A percentile compares a stretch with the other conserved stretches of the same genome.
Evolutionary conservation across 1,284 basidiomycete genomes (phyloP).

Genomic region (Leccinum huronense): DNA sequence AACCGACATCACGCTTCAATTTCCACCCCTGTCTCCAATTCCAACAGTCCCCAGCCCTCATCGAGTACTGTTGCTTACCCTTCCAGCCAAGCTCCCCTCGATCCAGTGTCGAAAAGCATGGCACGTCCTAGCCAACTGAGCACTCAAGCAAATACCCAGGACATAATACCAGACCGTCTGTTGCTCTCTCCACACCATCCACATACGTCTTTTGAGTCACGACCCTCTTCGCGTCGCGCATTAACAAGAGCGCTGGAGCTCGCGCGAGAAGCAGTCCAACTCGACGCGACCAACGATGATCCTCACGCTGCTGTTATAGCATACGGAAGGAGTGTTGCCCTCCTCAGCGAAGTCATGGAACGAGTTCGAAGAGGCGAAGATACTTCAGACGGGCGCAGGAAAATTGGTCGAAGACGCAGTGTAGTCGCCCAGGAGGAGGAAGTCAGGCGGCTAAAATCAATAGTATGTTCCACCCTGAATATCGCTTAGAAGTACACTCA

Average conservation of each 20-base stretch:
- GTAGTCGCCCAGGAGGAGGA: slow-evolving; percentile 84
- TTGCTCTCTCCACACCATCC: slow-evolving; percentile 44
- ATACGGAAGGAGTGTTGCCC: slow-evolving; percentile 76
- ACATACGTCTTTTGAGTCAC: slow-evolving; percentile 39
- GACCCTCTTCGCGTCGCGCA: slow-evolving; percentile 72
- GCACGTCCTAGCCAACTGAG: slow-evolving; percentile 42
- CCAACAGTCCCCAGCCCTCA: slow-evolving; percentile 27
- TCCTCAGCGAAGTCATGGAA: slow-evolving; percentile 85
- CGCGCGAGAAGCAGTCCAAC: slow-evolving; percentile 77
- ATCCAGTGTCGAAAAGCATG: slow-evolving; percentile 54
- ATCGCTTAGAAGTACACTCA: slow-evolving; percentile 15
- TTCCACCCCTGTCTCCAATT: slow-evolving; percentile 32
- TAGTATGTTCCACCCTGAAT: slow-evolving; percentile 52
- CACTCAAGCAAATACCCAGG: slow-evolving; percentile 35
- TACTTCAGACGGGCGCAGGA: slow-evolving; percentile 58
- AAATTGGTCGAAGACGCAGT: slow-evolving; percentile 64
- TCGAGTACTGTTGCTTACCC: slow-evolving; percentile 37
- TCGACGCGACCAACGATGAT: slow-evolving; percentile 79
- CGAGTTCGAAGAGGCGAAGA: slow-evolving; percentile 80
- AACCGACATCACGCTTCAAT: slow-evolving; percentile 45
- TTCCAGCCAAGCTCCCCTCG: slow-evolving; percentile 42
- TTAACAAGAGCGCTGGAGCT: slow-evolving; percentile 76
- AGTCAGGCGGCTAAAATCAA: slow-evolving; percentile 73
- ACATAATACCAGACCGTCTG: slow-evolving; percentile 44
- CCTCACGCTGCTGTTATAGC: slow-evolving; percentile 78